These are phyloP conservation scores for Mortierella sp. DNA, from an alignment of 371 early-diverging fungal genomes.

Conservation along the genomic window DNA sequence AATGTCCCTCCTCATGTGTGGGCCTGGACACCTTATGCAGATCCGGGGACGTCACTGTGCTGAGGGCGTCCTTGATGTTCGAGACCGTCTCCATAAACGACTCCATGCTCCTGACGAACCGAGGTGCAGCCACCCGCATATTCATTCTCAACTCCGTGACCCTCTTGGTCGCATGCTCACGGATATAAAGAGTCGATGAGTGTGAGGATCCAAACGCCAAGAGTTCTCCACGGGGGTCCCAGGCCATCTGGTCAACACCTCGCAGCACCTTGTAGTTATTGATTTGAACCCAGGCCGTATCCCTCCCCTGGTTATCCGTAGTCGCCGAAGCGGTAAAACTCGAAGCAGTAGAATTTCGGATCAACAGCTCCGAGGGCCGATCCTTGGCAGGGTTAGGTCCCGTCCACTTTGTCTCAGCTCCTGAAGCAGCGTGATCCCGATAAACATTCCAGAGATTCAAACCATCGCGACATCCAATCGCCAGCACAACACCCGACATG, in stretches of 20 bases:
- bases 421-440: conserved; percentile 21
- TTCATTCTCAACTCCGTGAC: conserved; percentile 34
- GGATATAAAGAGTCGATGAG: conserved; percentile 42
- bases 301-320: conserved; percentile 31
- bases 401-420: conserved; percentile 12
- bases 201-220: conserved; percentile 39
- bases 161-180: conserved; percentile 30
- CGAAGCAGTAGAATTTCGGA: conserved; percentile 14
- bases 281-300: conserved; percentile 40
- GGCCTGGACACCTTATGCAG: conserved; percentile 3
- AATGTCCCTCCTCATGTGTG: conserved; percentile 26
- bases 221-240: conserved; percentile 52
- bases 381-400: conserved; percentile 25
- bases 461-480: conserved; percentile 40
- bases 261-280: conserved; percentile 12
- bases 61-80: conserved; percentile 25
- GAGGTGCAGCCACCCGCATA: conserved; percentile 20
- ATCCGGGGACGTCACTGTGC: not conserved
- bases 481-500: conserved; percentile 49
- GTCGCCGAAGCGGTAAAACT: conserved; percentile 6
- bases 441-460: conserved; percentile 50
- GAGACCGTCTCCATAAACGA: conserved; percentile 36
- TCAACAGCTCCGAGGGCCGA: conserved; percentile 35
- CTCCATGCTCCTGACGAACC: conserved; percentile 20
- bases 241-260: conserved; percentile 37